Base-by-base conservation (phyloP, 2,329 filamentous ascomycete genomes). In the Cladosporium oxysporum region DNA sequence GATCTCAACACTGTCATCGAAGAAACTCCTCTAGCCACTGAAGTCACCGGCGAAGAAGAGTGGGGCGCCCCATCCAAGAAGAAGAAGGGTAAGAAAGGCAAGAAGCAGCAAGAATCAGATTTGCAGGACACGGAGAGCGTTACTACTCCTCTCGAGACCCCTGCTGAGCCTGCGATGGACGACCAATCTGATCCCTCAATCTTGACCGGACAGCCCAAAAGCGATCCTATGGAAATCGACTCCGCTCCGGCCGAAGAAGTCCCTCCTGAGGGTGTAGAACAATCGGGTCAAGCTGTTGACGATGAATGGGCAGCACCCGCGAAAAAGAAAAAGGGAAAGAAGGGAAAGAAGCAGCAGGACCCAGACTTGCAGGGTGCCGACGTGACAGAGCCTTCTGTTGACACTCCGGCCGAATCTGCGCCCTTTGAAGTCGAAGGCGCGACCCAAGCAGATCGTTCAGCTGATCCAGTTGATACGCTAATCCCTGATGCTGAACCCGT, bases 241-340 rank as follows among this genome's bases (percentile, higher is more conserved):
- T 31, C 31, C 29, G 10, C 3, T 10, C 31, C 52, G 68, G 55
- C 67, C 66, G 55, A 73, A 71, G 49, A 62, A 64, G 21, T 16
- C 60, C 50, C 52, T 49, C 23, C 31, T 63, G 61, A 41, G 49
- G 64, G 61, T 35, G 65, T 55, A 31, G 47, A 35, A 7, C 58
- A 31, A 23, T 18, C 37, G 49, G 16, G 5, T 62, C 67, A 50
- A 67, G 70, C 57, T 66, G 65, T 11, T 65, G 69, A 47, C 65
- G 69, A 31, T 67, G 67, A 37, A 69, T 71, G 53, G 41, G 21
- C n/a, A 50, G 66, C 8, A 66, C 65, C 41, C 12, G 8, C 21
- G 28, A 72, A 69, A 65, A 66, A 69, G 23, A 75, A 74, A 69
- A 77, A 76, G 65, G 69, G 69, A 58, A 79, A 77, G 71, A 77